These are phyloP conservation scores for Juglanconis sp. DNA, from an alignment of 2,329 filamentous ascomycete species.

Conservation along the genomic window DNA sequence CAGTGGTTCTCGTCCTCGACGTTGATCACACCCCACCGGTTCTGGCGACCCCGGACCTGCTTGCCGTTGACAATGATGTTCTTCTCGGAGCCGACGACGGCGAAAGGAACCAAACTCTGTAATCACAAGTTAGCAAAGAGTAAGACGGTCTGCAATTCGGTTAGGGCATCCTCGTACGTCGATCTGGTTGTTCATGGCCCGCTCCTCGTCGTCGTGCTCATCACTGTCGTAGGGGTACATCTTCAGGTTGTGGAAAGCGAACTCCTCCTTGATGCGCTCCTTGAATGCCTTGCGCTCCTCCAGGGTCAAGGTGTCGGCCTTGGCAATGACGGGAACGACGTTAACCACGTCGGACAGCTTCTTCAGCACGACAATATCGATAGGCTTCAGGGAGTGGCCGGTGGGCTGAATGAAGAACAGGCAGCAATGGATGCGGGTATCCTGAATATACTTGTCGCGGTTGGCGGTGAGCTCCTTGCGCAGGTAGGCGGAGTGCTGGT, in stretches of 20 bases:
- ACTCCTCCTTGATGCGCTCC: conserved; percentile 99
- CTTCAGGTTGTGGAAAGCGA: conserved; percentile 98
- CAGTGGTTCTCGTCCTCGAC: conserved; percentile 99
- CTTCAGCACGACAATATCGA: conserved; percentile 99
- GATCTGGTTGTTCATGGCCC: conserved; percentile 88
- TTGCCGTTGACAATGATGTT: conserved; percentile 96
- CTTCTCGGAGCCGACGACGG: conserved; percentile 96
- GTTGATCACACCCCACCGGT: conserved; percentile 99
- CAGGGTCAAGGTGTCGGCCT: conserved; percentile 91
- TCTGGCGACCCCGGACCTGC: conserved; percentile 95
- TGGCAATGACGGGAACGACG: conserved; percentile 97
- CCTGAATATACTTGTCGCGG: conserved; percentile 98
- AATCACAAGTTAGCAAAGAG: conserved; percentile 30
- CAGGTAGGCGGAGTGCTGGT: conserved; percentile 98
- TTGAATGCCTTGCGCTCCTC: conserved; percentile 97
- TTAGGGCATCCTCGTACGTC: conserved; percentile 60
- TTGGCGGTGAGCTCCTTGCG: conserved; percentile 99
- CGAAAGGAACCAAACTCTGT: conserved; percentile 91
- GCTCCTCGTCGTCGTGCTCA: conserved; percentile 96
- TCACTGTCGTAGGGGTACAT: conserved; percentile 99
- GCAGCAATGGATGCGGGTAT: conserved; percentile 98
- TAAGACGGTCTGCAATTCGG: background rate
- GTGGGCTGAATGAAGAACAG: conserved; percentile 99
- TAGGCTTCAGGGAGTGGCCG: conserved; percentile 96
- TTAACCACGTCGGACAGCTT: conserved; percentile 99